Evolutionary conservation across 371 early-diverging fungal genomes (phyloP), one percentile per base, ranked within the genome.

Genomic region (Mortierella sp.): DNA sequence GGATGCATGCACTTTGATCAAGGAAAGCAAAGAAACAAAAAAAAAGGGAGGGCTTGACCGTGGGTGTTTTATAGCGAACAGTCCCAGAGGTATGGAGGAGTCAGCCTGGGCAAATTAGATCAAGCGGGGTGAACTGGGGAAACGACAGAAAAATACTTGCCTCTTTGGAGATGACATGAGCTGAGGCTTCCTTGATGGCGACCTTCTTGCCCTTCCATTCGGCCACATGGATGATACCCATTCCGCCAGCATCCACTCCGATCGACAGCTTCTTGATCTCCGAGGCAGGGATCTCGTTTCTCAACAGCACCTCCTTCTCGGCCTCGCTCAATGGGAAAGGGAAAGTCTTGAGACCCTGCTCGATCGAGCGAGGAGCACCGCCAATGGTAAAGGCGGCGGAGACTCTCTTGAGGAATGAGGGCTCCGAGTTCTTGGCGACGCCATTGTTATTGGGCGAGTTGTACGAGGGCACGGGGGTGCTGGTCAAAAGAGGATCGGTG

Each of bases 131-230:
- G 14, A 34, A 31, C 5, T 5, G 37, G 64, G 34, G 0, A 61
- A 8, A 34, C 5, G 13, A 57, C 28, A 5, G 59, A 37, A 2
- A 43, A 13, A 50, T 37, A 69, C 80, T 69, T 79, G 59, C 82
- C 82, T 86, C 86, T 50, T 79, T 81, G 10, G 86, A 78, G 14
- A 86, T 81, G 44, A 81, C 86, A 0, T 72, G 74, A n/a, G 46
- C 44, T 6, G 86, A 74, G 16, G 86, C 86, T 31, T 86, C 86
- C 64, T 81, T 86, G 75, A 86, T 86, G 24, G 86, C 86, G 64
- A 86, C 82, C 48, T 86, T 81, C 46, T 67, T 43, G 0, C 86
- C 86, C 69, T 74, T 86, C 79, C 82, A 86, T 44, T 79, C 77
- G 10, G 79, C 86, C 24, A 81, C 34, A 48, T 86, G 86, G 48